These are phyloP conservation scores for Dunaliella salina DNA, from an alignment of 163 green algal species.

Conservation along the genomic window DNA sequence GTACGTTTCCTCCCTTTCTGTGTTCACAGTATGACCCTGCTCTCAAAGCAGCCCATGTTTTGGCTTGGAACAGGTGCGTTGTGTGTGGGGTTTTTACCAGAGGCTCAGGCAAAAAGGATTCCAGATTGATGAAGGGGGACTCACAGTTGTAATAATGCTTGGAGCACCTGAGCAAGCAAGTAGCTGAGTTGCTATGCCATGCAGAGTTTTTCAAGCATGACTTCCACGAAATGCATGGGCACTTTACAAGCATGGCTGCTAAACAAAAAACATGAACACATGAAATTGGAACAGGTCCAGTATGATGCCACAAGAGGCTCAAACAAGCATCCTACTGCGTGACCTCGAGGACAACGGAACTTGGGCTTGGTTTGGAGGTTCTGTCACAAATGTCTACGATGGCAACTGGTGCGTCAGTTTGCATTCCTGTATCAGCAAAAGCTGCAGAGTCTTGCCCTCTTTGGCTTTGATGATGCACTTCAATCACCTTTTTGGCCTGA, in stretches of 20 bases:
- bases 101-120: not conserved
- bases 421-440: no score
- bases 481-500: no score
- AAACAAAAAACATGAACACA: not conserved
- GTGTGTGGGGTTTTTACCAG: no score
- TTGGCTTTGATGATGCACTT: no score
- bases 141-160: not conserved
- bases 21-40: not conserved
- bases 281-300: not conserved
- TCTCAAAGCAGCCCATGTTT: not conserved
- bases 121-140: not conserved
- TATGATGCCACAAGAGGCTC: not conserved
- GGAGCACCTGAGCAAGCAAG: not conserved
- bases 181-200: no score
- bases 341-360: not conserved
- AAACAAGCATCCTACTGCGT: not conserved
- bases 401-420: no score
- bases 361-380: not conserved
- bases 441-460: no score
- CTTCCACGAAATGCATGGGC: no score
- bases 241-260: no score
- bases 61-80: not conserved
- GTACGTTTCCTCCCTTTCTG: no score
- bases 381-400: no score
- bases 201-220: no score